phyloP scores from a whole-genome alignment of 176 grass and related monocot genomes.

The Chloris gayana region DNA sequence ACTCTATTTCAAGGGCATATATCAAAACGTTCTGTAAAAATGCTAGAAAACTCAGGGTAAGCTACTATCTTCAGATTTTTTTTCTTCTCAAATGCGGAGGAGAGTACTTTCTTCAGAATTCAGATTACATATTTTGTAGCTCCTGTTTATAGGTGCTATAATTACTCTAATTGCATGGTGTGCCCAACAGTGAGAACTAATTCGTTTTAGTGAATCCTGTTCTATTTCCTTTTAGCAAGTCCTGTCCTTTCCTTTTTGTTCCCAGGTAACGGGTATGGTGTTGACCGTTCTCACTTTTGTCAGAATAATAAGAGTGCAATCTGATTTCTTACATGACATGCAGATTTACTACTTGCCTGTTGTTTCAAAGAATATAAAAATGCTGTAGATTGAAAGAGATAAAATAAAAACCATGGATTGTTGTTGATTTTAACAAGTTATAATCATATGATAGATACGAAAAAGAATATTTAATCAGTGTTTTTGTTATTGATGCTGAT shows the following conservation, averaged over 20 bases:
- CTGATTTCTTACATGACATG: slow-evolving; percentile 1
- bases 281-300: background rate
- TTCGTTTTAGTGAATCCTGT: background rate
- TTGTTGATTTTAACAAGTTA: background rate
- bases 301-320: background rate
- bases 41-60: slow-evolving; percentile 85
- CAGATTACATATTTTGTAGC: slow-evolving; percentile 20
- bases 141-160: slow-evolving; percentile 1
- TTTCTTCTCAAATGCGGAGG: too few relatives aligned
- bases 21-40: slow-evolving; percentile 94
- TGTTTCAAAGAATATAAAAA: slow-evolving; percentile 16
- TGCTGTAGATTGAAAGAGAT: too few relatives aligned
- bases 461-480: background rate
- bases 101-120: too few relatives aligned
- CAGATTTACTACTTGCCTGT: background rate
- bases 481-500: background rate
- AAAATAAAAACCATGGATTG: background rate
- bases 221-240: too few relatives aligned
- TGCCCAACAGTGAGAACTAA: background rate
- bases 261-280: too few relatives aligned
- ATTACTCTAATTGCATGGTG: slow-evolving; percentile 10
- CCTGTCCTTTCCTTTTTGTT: too few relatives aligned
- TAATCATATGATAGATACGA: background rate
- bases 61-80: slow-evolving; percentile 33
- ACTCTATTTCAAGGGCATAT: slow-evolving; percentile 81